Conservation (phyloP, 2,329 filamentous ascomycete genomes). For the Penicillium fuscoglaucum region DNA sequence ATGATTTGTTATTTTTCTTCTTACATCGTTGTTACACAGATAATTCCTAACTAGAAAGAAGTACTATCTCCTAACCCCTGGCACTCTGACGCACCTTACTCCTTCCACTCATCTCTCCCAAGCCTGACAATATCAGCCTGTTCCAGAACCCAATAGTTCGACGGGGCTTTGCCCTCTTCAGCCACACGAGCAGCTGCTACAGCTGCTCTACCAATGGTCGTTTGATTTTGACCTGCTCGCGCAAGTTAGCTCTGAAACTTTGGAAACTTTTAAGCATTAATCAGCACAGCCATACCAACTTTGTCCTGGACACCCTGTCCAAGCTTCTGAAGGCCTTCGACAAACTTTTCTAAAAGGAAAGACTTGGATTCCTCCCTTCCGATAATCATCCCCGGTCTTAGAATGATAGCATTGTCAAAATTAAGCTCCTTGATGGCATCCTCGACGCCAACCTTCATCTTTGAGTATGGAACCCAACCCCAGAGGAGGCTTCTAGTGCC, state of each 20-base stretch:
- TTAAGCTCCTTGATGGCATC: conserved; percentile 36
- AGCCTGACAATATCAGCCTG: conserved; percentile 32
- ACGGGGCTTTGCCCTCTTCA: conserved; percentile 30
- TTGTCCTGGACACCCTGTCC: conserved; percentile 30
- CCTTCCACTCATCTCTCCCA: conserved; percentile 33
- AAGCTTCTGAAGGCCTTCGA: conserved; percentile 25
- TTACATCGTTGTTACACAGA: background rate
- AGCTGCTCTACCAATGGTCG: conserved; percentile 30
- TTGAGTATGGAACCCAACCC: conserved; percentile 35
- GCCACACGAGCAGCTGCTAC: conserved; percentile 29
- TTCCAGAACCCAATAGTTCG: conserved; percentile 33
- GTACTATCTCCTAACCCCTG: no score
- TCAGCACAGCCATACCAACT: conserved; percentile 25
- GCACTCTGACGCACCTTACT: conserved; percentile 1
- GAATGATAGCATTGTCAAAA: conserved; percentile 40
- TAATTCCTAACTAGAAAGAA: background rate
- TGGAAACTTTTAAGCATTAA: background rate
- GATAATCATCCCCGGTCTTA: conserved; percentile 41
- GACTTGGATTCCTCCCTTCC: conserved; percentile 29
- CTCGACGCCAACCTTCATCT: conserved; percentile 42
- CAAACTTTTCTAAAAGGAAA: conserved; percentile 23
- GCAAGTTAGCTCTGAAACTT: conserved; percentile 1
- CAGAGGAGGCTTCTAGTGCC: conserved; percentile 33
- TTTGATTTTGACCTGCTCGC: conserved; percentile 30
- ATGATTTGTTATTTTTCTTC: background rate